Evolutionary conservation across 257 asterid species (phyloP), one percentile per base, ranked within the genome.

Genomic region (Linaria vulgaris): DNA sequence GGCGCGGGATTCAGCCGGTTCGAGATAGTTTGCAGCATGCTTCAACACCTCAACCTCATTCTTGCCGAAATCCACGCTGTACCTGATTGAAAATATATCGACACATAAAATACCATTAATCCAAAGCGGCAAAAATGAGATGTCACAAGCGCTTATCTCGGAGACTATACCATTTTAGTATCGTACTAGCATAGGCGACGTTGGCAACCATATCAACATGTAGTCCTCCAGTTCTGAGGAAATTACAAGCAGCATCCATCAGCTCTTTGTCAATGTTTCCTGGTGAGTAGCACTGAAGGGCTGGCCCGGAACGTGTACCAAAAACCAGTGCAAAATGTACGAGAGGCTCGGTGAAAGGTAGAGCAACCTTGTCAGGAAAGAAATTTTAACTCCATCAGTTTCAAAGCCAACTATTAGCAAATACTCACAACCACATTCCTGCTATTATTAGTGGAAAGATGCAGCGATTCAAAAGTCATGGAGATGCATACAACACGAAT

Each of bases 281-380:
- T 4, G 95, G 86, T 37, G 98, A 82, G 80, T 88, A 88, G 83
- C 91, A 91, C 65, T 84, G 81, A 41, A 91, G 91, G 56, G 87
- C 87, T 23, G 96, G 97, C 51, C 96, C 90, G 8, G 97, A 88
- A 63, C 82, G 85, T 52, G 92, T 70, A 37, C 97, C 95, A 72
- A 62, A 60, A 45, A 74, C 88, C 49, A 88, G 79, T 25, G 95
- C 86, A 63, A 91, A 91, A 72, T 91, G 96, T 50, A 82, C 79
- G 17, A 91, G 95, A 61, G 98, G 95, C 79, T 91, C 98, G 14
- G 83, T 77, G 64, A 80, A 74, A 30, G 89, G 91, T 68, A 91
- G 87, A 67, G 85, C 83, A 20, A 84, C 83, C 97, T 34, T 91
- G 74, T 62, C 60, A 47, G 15, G 38, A 22, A 64, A 63, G 60